A percentile compares a stretch with the other conserved stretches of the same genome.
Conservation (phyloP, 352 stramenopile species). For the Halophytophthora polymorphica region DNA sequence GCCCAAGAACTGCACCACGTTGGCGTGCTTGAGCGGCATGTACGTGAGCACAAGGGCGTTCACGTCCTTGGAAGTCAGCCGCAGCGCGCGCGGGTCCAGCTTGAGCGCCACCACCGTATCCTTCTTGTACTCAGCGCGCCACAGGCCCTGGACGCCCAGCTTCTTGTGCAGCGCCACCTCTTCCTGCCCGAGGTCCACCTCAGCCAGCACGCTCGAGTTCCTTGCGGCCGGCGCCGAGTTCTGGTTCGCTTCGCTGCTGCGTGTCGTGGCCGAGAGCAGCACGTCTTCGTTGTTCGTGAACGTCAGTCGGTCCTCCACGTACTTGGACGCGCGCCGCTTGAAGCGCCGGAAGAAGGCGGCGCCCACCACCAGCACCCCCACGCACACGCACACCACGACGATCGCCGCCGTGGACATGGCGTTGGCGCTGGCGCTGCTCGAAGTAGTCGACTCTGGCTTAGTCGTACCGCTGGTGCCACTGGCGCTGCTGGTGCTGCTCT, state of each 20-base stretch:
- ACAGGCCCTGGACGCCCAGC: constrained; percentile 47
- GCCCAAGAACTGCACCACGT: constrained; percentile 69
- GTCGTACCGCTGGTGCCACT: constrained; percentile 11
- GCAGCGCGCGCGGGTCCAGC: constrained; percentile 35
- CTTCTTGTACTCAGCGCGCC: constrained; percentile 41
- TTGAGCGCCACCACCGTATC: constrained; percentile 54
- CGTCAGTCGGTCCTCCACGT: constrained; percentile 29
- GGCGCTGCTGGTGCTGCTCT: constrained; percentile 1
- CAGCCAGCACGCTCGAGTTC: constrained; percentile 28
- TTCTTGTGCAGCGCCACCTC: constrained; percentile 50
- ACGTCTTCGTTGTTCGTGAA: constrained; percentile 31
- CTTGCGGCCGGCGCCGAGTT: constrained; percentile 1
- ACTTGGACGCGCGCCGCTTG: constrained; percentile 33
- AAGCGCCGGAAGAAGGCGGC: constrained; percentile 38
- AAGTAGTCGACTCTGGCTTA: constrained; percentile 18
- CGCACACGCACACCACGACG: constrained; percentile 18
- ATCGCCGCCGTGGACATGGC: constrained; percentile 19
- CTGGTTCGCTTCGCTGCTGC: constrained; percentile 10
- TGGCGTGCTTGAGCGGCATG: constrained; percentile 56
- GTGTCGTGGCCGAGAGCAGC: constrained; percentile 14
- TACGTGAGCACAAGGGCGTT: constrained; percentile 55
- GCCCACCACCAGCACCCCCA: constrained; percentile 26
- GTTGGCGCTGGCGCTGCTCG: background rate
- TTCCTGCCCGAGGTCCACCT: constrained; percentile 49
- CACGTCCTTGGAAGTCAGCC: constrained; percentile 34